phyloP scores from a whole-genome alignment of 257 asterid species.

The Solanum ahanhuiri region DNA sequence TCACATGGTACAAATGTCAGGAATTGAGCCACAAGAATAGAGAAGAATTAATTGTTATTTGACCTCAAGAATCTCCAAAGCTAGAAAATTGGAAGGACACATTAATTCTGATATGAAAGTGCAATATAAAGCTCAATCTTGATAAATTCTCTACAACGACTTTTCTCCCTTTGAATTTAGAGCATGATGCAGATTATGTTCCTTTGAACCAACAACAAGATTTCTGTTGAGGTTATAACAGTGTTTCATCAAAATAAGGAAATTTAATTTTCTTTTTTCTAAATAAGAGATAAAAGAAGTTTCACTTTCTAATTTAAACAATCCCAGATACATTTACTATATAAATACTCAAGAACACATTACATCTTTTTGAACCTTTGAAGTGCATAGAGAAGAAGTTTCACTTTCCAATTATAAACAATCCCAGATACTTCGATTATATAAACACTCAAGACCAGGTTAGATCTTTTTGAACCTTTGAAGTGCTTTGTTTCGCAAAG shows the following conservation, averaged over 20 bases:
- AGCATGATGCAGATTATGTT: neutral
- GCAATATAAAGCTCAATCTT: neutral
- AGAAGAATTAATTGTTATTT: neutral
- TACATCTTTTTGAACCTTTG: conserved; percentile 24
- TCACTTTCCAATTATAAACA: neutral
- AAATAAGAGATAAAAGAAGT: neutral
- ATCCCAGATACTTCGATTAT: neutral
- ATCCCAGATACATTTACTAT: neutral
- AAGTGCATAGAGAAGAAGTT: neutral
- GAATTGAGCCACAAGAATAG: neutral
- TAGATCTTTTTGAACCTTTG: conserved; percentile 28
- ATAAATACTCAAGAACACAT: conserved; percentile 1
- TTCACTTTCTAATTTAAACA: neutral
- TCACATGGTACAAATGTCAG: neutral
- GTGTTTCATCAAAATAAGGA: neutral
- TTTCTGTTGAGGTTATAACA: neutral
- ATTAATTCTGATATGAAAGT: neutral
- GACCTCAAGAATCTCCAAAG: neutral
- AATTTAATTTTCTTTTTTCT: neutral
- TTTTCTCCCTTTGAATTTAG: neutral
- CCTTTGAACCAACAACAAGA: neutral
- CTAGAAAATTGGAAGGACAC: neutral
- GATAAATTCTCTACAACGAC: neutral
- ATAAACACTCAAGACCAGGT: neutral
- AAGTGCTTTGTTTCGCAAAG: conserved; percentile 40